A percentile compares a stretch with the other conserved stretches of the same genome.
Conservation (phyloP, 441 rosid species). For the Theobroma grandiflorum region DNA sequence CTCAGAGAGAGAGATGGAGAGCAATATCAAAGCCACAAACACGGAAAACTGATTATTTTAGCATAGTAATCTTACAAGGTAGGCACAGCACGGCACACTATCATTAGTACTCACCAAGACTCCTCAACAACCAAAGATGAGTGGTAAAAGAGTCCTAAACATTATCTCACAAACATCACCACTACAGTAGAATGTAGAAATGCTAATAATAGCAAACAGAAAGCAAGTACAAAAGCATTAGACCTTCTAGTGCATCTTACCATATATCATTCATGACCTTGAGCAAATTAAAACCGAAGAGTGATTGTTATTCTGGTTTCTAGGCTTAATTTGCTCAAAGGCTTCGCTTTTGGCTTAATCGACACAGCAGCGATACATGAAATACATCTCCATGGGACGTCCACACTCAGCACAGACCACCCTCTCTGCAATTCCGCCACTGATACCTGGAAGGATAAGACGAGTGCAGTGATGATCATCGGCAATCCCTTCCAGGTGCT, state of each 20-base stretch:
- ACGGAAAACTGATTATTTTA: background rate
- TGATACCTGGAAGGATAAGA: conserved; percentile 42
- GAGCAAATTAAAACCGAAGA: background rate
- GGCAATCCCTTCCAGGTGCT: conserved; percentile 8
- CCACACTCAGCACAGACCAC: conserved; percentile 53
- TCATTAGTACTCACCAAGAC: background rate
- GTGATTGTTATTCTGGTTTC: background rate
- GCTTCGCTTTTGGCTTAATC: conserved; percentile 22
- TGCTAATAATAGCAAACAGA: background rate
- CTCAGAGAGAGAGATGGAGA: too few relatives aligned
- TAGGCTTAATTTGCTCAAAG: background rate
- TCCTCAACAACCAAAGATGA: background rate
- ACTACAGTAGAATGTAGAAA: background rate
- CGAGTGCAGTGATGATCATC: conserved; percentile 45
- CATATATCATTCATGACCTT: background rate
- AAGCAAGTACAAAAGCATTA: background rate
- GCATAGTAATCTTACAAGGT: background rate
- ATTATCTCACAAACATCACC: background rate
- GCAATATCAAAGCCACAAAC: background rate
- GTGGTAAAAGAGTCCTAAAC: background rate
- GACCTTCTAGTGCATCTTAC: background rate
- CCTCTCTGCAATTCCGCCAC: conserved; percentile 43
- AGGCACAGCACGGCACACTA: background rate
- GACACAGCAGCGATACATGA: conserved; percentile 54
- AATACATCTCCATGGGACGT: conserved; percentile 51